These are phyloP conservation scores for Sphagnum tenellum DNA, from an alignment of 225 moss, liverwort and hornwort species.

Conservation along the genomic window DNA sequence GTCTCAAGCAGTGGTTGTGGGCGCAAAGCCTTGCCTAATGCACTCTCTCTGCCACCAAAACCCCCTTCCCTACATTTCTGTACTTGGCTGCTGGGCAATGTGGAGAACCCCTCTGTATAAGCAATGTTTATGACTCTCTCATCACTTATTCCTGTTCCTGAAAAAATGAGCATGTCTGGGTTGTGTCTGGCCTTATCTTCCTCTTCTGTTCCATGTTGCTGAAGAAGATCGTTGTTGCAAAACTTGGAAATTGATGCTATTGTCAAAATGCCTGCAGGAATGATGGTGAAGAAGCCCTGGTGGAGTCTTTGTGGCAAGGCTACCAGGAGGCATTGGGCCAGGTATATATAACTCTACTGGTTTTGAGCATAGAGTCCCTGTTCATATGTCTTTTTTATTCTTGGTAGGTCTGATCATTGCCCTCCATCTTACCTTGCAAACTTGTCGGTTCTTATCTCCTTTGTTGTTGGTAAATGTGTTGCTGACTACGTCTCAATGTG, in stretches of 20 bases:
- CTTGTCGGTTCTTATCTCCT: background rate
- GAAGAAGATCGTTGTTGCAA: too few species aligned
- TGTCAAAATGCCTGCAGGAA: slow-evolving; percentile 21
- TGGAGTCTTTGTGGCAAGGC: slow-evolving; percentile 64
- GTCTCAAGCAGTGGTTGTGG: too few species aligned
- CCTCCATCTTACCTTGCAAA: slow-evolving; percentile 4
- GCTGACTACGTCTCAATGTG: background rate
- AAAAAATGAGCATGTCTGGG: background rate
- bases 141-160: background rate
- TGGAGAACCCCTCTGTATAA: too few species aligned
- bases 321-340: slow-evolving; percentile 59
- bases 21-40: too few species aligned
- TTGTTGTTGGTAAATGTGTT: background rate
- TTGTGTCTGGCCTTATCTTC: background rate
- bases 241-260: too few species aligned
- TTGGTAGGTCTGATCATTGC: background rate
- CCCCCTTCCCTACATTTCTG: too few species aligned
- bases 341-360: slow-evolving; percentile 20
- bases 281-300: slow-evolving; percentile 68
- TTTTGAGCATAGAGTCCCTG: background rate
- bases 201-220: too few species aligned
- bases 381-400: background rate
- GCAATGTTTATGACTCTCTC: background rate
- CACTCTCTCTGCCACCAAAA: too few species aligned
- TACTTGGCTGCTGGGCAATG: too few species aligned